Base-by-base conservation (phyloP, 345 rosid genomes). In the Eucalyptus virginea region DNA sequence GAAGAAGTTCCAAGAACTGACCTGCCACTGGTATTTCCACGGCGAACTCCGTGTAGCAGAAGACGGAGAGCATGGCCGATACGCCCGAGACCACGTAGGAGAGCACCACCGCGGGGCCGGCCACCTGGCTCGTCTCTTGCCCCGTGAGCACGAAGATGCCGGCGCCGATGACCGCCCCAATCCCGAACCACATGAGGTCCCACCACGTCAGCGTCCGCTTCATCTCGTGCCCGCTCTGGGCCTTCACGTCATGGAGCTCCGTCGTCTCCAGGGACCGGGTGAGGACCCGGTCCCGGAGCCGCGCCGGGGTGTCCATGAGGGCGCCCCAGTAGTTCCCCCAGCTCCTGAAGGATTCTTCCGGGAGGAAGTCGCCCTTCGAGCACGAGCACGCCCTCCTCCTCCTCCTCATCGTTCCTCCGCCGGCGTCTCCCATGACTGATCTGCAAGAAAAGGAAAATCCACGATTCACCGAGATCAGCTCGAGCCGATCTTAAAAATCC, bases 141-240 rank as follows among this genome's bases (percentile, higher is more conserved):
- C 99, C 99, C 2, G 99, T 95, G 54, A 97, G 97, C 44, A 97
- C 99, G 87, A 97, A 97, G 85, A 97, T 97, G 2, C 99, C 98
- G 9, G 99, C 93, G 21, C 99, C 99, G 8, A 96, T 94, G 37
- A 97, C 99, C 8, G 98, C 97, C 7, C 99, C 99, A 34, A 97
- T 93, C 3, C 99, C 98, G 87, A 97, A 97, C 99, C 99, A 98
- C 13, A 98, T 97, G 9, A 98, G 96, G 87, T 98, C 99, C 99
- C 99, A 98, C 99, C 99, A 97, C 1, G 90, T 93, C 65, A 98
- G 93, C 56, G 90, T 96, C 90, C 93, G 96, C 95, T 98, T 97
- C 99, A 97, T 98, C 88, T 98, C 97, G 86, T 97, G 93, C 67
- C 94, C 93, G 88, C 99, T 98, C 89, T 94, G 93, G 6, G 96